Evolutionary conservation across 2,329 filamentous ascomycete species (phyloP).

Genomic region (Talaromyces funiculosus): DNA sequence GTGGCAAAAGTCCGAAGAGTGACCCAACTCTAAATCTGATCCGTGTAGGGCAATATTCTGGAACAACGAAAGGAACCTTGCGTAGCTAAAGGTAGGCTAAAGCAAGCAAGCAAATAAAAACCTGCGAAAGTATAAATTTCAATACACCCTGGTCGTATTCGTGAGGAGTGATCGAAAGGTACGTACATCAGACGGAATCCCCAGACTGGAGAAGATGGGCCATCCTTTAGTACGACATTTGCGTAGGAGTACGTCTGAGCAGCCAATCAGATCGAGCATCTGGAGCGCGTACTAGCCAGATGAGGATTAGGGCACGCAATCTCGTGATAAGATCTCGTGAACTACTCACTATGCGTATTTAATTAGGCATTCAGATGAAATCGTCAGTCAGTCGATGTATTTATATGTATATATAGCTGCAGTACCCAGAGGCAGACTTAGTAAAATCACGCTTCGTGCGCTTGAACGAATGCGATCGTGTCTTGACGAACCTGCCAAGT

Average conservation of each 20-base stretch:
- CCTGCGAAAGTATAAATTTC: neutral
- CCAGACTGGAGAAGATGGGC: neutral
- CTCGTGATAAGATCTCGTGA: neutral
- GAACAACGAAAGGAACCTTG: neutral
- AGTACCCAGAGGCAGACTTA: neutral
- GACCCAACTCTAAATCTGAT: neutral
- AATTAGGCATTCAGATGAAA: neutral
- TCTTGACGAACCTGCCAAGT: neutral
- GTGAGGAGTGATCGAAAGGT: neutral
- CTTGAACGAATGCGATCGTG: constrained; percentile 5
- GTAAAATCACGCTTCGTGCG: neutral
- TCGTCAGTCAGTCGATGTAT: neutral
- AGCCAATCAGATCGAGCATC: neutral
- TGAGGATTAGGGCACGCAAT: neutral
- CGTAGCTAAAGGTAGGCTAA: neutral
- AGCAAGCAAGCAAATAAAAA: neutral
- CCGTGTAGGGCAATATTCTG: neutral
- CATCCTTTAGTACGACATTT: too few relatives aligned
- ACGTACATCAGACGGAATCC: neutral
- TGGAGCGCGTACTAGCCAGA: neutral
- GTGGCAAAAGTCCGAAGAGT: neutral
- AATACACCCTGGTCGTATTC: neutral
- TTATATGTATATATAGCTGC: neutral
- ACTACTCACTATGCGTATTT: neutral
- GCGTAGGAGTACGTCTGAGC: neutral